Base-by-base conservation (phyloP, 108 stramenopile species). In the Cyclotella atomus region DNA sequence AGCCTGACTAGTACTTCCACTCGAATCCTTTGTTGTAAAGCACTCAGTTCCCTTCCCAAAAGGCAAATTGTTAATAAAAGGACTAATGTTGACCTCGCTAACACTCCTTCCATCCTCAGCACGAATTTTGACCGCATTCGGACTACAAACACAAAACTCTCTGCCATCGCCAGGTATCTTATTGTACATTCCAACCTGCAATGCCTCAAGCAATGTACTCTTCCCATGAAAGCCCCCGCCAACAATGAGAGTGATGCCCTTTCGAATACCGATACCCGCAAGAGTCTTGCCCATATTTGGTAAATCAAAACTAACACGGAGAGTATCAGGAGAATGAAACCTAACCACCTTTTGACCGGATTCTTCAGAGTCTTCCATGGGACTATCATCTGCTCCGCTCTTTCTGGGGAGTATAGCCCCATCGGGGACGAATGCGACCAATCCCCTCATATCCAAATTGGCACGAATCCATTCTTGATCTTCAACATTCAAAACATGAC, bases 181-280 rank as follows among this genome's bases (percentile, higher is more conserved):
- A 69, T 94, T 89, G 79, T 97, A 97, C 44, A 95, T 83, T 28
- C 97, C 98, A 14, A 94, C 76, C 77, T 97, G 93, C 16, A 99
- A 72, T 15, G 97, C 97, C 46, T 89, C 79, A 8, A 97, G 82
- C 0, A 96, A 74, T 0, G 98, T 99, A 45, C 91, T 93, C 83
- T 99, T 99, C 49, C 98, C 98, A 77, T 99, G 98, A 83, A 97
- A 98, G 19, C 98, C 98, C n/a, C 98, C 98, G 8, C 98, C 98
- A 61, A 95, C 95, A 69, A 99, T 96, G 23, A 98, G 85, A 2
- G 96, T 94, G 36, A 99, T 89, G 5, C 98, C 98, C 56, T 85
- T 85, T 23, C 87, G 89, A 43, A 98, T 88, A 14, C 95, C 96
- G 89, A 98, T 96, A 9, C 98, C 98, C 19, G 67, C 76, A 29